These are phyloP conservation scores for Fonsecaea pugnacius DNA, from an alignment of 2,329 filamentous ascomycete genomes.

Conservation along the genomic window DNA sequence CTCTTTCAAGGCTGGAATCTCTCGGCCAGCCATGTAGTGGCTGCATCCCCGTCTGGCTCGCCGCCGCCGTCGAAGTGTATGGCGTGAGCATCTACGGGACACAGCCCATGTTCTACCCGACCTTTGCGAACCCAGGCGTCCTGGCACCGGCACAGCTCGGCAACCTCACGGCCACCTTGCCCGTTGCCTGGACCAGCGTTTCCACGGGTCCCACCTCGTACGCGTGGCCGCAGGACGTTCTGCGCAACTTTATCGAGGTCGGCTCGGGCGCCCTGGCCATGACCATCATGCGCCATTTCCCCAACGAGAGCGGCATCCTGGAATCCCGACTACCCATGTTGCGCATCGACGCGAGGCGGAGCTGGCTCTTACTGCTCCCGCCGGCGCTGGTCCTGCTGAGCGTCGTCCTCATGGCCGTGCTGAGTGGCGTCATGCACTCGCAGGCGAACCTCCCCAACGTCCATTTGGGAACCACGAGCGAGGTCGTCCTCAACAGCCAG, in stretches of 20 bases:
- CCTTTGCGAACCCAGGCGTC: conserved; percentile 1
- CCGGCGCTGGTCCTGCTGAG: background rate
- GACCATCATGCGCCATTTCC: conserved; percentile 8
- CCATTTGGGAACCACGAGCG: background rate
- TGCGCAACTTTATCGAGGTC: conserved; percentile 8
- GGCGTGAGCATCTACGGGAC: conserved; percentile 3
- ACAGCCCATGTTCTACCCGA: conserved; percentile 6
- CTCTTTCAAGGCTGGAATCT: background rate
- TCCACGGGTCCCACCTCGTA: background rate
- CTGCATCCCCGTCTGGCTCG: conserved; percentile 7
- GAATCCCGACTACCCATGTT: background rate
- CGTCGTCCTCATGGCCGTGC: background rate
- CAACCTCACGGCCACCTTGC: background rate
- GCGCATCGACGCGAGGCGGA: background rate
- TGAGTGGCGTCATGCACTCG: conserved; percentile 1
- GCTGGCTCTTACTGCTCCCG: background rate
- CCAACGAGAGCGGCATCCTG: conserved; percentile 3
- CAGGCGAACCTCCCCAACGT: background rate
- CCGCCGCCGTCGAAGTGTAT: background rate
- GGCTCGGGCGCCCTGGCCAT: conserved; percentile 3
- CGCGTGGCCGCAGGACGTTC: background rate
- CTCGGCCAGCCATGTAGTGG: conserved; percentile 1
- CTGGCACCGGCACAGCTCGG: background rate
- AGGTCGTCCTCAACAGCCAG: conserved; percentile 7
- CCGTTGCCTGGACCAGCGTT: conserved; percentile 2